Evolutionary conservation across 2,329 filamentous ascomycete genomes (phyloP), one percentile per base, ranked within the genome.

Genomic region (Colletotrichum sp.): DNA sequence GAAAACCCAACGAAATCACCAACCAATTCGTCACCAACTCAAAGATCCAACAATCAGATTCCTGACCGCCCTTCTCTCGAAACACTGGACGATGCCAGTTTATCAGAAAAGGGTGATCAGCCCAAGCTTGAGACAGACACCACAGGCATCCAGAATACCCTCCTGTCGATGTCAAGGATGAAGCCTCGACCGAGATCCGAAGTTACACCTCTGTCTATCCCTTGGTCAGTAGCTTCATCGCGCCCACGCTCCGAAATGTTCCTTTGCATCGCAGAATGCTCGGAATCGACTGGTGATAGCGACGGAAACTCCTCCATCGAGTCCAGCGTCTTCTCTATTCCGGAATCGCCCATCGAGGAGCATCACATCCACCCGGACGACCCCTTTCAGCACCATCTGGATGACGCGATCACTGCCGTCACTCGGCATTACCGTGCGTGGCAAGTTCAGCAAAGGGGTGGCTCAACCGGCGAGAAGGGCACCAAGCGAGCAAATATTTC

Each of bases 271-370:
- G 4, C 43, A 21, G 73, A 68, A 28, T 30, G 30, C 38, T 34
- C 26, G 5, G 73, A 64, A 18, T 56, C 62, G 5, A 32, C 55
- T 6, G 38, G 15, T n/a, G 73, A 75, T 3, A 73, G 69, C 38
- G 73, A 52, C 30, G 68, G 55, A 18, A 62, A 61, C 24, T 75
- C 62, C 21, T 69, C 70, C 4, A 18, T 73, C 24, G 70, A 75
- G 26, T 75, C 73, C 1, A 32, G 65, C 56, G 32, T 75, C 10
- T 75, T 72, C 43, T 73, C 73, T 10, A 64, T 73, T 15, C 70
- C 73, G 1, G 56, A 64, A 18, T 75, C 56, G 3, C 65, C 73
- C 4, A 8, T 66, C 2, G 70, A 75, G n/a, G 36, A 58, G 3
- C 26, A 32, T 9, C 55, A 72, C 5, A 64, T 73, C 15, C 24